Evolutionary conservation across 306 rosid genomes (phyloP).

Genomic region (Chamaecrista fasciculata): DNA sequence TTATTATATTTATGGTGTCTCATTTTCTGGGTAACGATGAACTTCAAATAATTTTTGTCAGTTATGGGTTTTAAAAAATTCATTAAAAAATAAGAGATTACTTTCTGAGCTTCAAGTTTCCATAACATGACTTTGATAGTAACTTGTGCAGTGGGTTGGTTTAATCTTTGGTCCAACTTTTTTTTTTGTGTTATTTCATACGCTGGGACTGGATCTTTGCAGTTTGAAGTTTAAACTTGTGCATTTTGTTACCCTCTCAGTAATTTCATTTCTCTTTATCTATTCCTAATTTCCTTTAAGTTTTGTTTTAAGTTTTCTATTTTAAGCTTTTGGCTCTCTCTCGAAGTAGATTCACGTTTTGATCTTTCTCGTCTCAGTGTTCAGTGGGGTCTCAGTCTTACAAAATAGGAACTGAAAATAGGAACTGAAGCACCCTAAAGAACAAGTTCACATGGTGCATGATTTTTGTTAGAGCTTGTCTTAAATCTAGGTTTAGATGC

Average conservation of each 20-base stretch:
- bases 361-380: not conserved
- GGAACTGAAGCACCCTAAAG: not conserved
- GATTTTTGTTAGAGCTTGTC: not conserved
- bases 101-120: not conserved
- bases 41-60: not conserved
- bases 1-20: not conserved
- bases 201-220: not conserved
- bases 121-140: not conserved
- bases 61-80: not conserved
- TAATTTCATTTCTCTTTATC: not conserved
- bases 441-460: not conserved
- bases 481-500: not conserved
- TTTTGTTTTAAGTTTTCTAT: not conserved
- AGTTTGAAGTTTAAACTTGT: not conserved
- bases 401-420: not conserved
- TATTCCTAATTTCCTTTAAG: not conserved
- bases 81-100: not conserved
- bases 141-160: not conserved
- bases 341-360: not conserved
- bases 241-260: not conserved
- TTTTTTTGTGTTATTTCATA: not conserved
- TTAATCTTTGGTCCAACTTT: not conserved
- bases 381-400: not conserved
- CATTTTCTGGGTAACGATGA: not conserved
- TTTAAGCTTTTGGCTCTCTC: not conserved